These are phyloP conservation scores for Monosporascus sp. DNA, from an alignment of 2,329 filamentous ascomycete species.

Conservation along the genomic window DNA sequence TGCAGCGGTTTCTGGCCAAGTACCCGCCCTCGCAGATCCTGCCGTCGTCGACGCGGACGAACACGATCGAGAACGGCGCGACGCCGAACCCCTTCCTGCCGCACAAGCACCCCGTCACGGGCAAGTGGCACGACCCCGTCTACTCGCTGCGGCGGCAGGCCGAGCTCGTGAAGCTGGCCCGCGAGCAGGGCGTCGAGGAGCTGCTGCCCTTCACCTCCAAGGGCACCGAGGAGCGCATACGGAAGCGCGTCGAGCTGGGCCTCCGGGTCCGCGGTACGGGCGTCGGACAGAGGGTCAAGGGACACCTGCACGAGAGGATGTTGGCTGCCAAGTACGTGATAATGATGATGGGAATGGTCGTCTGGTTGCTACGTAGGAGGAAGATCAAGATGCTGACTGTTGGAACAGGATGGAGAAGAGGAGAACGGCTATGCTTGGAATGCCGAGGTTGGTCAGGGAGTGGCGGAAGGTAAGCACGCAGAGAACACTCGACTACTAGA, in stretches of 20 bases:
- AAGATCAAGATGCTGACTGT: constrained; percentile 24
- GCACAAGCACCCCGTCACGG: constrained; percentile 71
- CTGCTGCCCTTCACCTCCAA: constrained; percentile 73
- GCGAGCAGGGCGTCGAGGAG: constrained; percentile 72
- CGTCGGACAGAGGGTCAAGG: constrained; percentile 89
- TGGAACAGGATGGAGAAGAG: constrained; percentile 69
- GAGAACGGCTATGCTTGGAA: constrained; percentile 86
- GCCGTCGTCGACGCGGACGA: constrained; percentile 30
- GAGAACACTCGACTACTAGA: background rate
- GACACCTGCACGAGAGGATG: constrained; percentile 85
- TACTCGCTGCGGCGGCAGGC: constrained; percentile 85
- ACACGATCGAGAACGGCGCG: constrained; percentile 25
- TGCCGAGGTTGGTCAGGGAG: constrained; percentile 84
- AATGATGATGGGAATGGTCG: background rate
- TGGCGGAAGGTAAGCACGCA: constrained; percentile 79
- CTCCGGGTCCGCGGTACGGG: constrained; percentile 87
- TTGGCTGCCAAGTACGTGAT: constrained; percentile 63
- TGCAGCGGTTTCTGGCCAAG: constrained; percentile 82
- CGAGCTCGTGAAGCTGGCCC: constrained; percentile 81
- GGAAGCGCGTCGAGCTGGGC: constrained; percentile 70
- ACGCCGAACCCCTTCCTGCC: constrained; percentile 76
- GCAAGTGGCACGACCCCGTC: constrained; percentile 76
- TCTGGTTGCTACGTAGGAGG: background rate
- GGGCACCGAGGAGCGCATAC: constrained; percentile 64
- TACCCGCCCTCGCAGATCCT: constrained; percentile 70